These are phyloP conservation scores for Saksenaea vasiformis DNA, from an alignment of 371 early-diverging fungal species.

Conservation along the genomic window DNA sequence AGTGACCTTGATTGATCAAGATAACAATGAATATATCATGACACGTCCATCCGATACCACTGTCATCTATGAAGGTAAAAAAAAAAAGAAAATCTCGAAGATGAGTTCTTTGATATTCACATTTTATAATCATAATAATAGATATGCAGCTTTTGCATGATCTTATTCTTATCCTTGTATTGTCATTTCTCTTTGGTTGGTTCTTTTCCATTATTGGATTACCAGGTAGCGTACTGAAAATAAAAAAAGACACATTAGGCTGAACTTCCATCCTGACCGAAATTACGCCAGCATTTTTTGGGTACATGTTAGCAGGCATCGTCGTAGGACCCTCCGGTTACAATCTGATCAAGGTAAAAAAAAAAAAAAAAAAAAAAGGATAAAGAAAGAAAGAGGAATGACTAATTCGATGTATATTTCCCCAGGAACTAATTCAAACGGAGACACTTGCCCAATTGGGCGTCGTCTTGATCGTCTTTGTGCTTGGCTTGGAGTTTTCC, in stretches of 20 bases:
- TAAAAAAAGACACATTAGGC: too few relatives aligned
- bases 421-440: constrained; percentile 54
- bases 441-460: constrained; percentile 63
- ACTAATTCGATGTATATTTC: neutral
- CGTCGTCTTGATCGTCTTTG: constrained; percentile 60
- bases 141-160: constrained; percentile 60
- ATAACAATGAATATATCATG: constrained; percentile 59
- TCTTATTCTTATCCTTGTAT: constrained; percentile 51
- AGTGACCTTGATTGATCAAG: constrained; percentile 49
- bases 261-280: too few relatives aligned
- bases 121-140: constrained; percentile 9
- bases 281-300: constrained; percentile 53
- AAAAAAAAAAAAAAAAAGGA: neutral
- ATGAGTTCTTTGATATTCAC: neutral
- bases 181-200: constrained; percentile 49
- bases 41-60: constrained; percentile 56
- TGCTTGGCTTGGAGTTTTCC: constrained; percentile 64
- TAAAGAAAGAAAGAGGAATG: constrained; percentile 13
- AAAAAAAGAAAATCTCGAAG: neutral
- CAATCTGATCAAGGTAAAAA: constrained; percentile 49
- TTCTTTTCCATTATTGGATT: constrained; percentile 48
- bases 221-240: constrained; percentile 50
- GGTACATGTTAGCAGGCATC: constrained; percentile 63
- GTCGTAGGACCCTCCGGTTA: constrained; percentile 55
- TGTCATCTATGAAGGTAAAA: constrained; percentile 51